phyloP scores from a whole-genome alignment of 164 flowering plant genomes.

The Litsea cubeba region DNA sequence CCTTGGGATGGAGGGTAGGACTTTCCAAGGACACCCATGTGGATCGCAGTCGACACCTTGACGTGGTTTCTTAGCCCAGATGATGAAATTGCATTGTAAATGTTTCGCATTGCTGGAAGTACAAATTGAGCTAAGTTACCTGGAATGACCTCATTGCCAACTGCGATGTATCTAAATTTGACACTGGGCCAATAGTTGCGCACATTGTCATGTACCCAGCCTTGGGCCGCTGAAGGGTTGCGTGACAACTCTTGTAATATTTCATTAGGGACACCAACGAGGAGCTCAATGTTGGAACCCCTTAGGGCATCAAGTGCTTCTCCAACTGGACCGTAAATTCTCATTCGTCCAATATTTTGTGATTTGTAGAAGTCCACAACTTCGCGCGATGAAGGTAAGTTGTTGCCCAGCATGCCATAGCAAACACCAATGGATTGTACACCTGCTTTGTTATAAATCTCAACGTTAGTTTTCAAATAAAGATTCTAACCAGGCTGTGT shows the following conservation, averaged over 20 bases:
- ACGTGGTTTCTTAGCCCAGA: conserved; percentile 9
- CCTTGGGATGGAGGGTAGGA: not conserved
- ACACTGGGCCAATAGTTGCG: conserved; percentile 21
- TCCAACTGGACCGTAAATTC: conserved; percentile 34
- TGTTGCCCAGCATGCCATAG: conserved; percentile 42
- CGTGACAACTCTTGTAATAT: conserved; percentile 30
- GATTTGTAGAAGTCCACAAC: conserved; percentile 29
- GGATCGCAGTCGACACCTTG: conserved; percentile 10
- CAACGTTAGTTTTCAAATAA: no score
- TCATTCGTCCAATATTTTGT: conserved; percentile 27
- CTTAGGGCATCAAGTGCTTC: conserved; percentile 32
- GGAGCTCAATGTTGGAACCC: conserved; percentile 36
- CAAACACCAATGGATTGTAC: conserved; percentile 36
- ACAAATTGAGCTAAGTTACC: conserved; percentile 3
- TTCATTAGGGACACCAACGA: conserved; percentile 32
- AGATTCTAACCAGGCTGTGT: no score
- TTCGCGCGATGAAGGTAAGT: conserved; percentile 27
- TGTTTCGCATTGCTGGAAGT: conserved; percentile 6
- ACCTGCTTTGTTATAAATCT: conserved; percentile 8
- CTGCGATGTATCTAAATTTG: conserved; percentile 35
- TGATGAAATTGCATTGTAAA: conserved; percentile 5
- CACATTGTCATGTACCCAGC: conserved; percentile 37
- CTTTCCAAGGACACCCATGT: not conserved
- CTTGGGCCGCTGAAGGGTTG: conserved; percentile 21
- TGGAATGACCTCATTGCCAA: conserved; percentile 47